phyloP scores from a whole-genome alignment of 1,284 basidiomycete species.

The Apiotrichum mycotoxinovorans region DNA sequence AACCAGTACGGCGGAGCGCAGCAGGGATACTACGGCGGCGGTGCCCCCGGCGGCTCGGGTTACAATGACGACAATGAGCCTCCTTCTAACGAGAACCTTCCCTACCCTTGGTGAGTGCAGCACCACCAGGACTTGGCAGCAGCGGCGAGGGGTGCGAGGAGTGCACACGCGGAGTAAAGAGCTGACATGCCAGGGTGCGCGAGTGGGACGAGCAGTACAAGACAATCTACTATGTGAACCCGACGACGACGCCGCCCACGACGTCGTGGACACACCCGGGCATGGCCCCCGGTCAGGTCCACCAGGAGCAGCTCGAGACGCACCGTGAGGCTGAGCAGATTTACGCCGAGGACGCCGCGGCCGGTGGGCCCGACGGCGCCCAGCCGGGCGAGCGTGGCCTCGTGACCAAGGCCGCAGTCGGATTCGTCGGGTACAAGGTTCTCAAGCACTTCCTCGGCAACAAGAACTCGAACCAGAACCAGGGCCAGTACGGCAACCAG shows the following conservation, averaged over 20 bases:
- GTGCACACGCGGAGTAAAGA: too few species aligned
- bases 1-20: conserved; percentile 1
- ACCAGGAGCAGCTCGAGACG: conserved; percentile 29
- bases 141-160: too few species aligned
- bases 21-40: conserved; percentile 1
- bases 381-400: conserved; percentile 19
- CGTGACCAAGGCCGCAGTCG: conserved; percentile 7
- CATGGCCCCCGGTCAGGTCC: conserved; percentile 21
- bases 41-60: not conserved
- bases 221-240: conserved; percentile 39
- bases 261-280: conserved; percentile 34
- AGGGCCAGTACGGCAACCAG: not conserved
- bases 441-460: conserved; percentile 1
- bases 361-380: conserved; percentile 15
- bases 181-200: conserved; percentile 27
- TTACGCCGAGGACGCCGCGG: conserved; percentile 10
- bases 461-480: conserved; percentile 5
- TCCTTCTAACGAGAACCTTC: conserved; percentile 10
- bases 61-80: not conserved
- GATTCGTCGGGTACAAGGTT: conserved; percentile 15
- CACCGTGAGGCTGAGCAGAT: conserved; percentile 7
- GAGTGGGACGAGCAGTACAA: conserved; percentile 34
- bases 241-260: conserved; percentile 29
- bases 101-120: conserved; percentile 12
- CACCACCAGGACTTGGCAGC: too few species aligned